These are phyloP conservation scores for Geotrichum europaeum DNA, from an alignment of 1,139 yeast species.

Conservation along the genomic window DNA sequence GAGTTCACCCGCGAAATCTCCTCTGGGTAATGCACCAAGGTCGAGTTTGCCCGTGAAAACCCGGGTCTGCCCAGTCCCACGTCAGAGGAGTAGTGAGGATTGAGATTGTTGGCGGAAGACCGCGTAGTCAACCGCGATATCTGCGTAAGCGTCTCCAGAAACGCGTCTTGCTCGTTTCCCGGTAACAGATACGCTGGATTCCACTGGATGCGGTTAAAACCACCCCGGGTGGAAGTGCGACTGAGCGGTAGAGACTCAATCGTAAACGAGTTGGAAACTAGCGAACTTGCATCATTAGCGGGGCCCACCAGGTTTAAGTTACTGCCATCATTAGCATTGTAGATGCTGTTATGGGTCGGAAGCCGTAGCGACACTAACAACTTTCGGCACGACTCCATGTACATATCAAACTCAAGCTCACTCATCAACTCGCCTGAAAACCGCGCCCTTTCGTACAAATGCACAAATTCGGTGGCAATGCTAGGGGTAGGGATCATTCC, in stretches of 20 bases:
- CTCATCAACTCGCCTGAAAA: constrained; percentile 60
- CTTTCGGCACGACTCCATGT: constrained; percentile 44
- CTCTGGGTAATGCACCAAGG: neutral
- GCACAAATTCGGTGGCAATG: constrained; percentile 39
- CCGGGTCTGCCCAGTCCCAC: neutral
- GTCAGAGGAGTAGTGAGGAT: neutral
- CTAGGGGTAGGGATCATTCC: constrained; percentile 23
- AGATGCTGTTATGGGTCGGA: neutral
- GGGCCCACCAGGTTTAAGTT: neutral
- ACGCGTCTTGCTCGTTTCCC: constrained; percentile 1
- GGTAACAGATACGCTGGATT: constrained; percentile 1
- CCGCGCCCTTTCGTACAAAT: constrained; percentile 62
- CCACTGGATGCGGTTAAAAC: constrained; percentile 2
- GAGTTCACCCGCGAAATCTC: neutral
- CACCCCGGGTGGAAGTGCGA: neutral
- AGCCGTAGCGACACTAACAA: constrained; percentile 19
- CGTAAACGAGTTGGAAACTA: neutral
- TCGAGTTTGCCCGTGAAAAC: neutral
- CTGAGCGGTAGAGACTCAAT: neutral
- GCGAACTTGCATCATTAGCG: neutral
- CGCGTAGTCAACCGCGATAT: constrained; percentile 5
- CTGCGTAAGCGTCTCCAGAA: constrained; percentile 4
- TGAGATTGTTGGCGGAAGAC: neutral
- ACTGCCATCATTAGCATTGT: neutral
- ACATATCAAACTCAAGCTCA: constrained; percentile 54